A percentile compares a stretch with the other conserved stretches of the same genome.
These are phyloP conservation scores for Podila horticola DNA, from an alignment of 192 early-diverging fungal genomes.

Conservation along the genomic window DNA sequence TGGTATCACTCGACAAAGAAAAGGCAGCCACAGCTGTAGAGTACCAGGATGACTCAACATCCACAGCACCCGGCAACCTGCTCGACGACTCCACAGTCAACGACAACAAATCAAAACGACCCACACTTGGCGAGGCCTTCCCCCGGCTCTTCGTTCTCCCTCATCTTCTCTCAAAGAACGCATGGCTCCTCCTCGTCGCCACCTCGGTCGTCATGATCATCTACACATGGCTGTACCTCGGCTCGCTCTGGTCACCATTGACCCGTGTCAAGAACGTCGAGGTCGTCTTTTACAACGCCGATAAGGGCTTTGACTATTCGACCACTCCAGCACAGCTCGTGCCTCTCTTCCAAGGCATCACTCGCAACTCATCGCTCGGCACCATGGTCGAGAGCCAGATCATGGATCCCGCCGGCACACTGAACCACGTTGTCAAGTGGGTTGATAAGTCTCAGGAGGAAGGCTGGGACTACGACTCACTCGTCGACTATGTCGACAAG, in stretches of 20 bases:
- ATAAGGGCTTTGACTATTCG: conserved; percentile 42
- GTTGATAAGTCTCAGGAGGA: conserved; percentile 29
- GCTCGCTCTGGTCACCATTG: conserved; percentile 41
- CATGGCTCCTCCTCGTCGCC: conserved; percentile 22
- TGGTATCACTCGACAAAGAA: conserved; percentile 17
- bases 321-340: conserved; percentile 31
- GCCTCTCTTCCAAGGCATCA: conserved; percentile 36
- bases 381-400: conserved; percentile 25
- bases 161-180: conserved; percentile 36
- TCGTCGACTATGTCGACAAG: conserved; percentile 26
- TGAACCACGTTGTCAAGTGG: conserved; percentile 43
- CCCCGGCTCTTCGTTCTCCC: conserved; percentile 46
- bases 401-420: conserved; percentile 32
- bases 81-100: not conserved
- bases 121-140: conserved; percentile 10
- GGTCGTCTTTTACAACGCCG: conserved; percentile 41
- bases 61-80: conserved; percentile 3
- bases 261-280: conserved; percentile 44
- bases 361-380: conserved; percentile 28
- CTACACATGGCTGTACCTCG: conserved; percentile 49
- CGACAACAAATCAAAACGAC: not conserved
- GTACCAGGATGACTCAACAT: conserved; percentile 4
- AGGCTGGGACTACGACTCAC: conserved; percentile 28
- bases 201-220: conserved; percentile 33
- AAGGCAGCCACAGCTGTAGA: not conserved